Percentiles rank a stretch among this genome's conserved stretches.
phyloP scores from a whole-genome alignment of 768 basidiomycete species.

The Auricularia cornea region DNA sequence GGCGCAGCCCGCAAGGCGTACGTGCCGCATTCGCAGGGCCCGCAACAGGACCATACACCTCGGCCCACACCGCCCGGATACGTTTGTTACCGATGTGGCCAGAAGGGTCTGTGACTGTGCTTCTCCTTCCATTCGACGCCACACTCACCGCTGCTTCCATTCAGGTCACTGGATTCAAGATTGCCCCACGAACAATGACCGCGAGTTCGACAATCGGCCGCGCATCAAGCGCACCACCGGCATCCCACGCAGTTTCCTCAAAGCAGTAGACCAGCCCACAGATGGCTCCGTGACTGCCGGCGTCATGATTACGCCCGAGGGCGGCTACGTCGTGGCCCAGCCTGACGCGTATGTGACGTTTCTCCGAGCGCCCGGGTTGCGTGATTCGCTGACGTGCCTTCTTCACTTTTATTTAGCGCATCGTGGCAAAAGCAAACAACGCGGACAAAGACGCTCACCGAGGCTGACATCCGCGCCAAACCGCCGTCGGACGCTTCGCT shows the following conservation, averaged over 20 bases:
- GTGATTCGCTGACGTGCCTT: neutral
- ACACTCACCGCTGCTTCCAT: neutral
- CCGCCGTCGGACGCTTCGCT: constrained; percentile 71
- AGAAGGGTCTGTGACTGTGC: constrained; percentile 59
- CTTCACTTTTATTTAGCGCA: constrained; percentile 43
- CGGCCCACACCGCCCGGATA: constrained; percentile 88
- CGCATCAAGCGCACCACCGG: constrained; percentile 97
- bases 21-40: constrained; percentile 37
- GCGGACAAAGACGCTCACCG: constrained; percentile 71
- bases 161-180: constrained; percentile 99
- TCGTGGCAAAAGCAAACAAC: constrained; percentile 93
- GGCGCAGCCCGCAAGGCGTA: constrained; percentile 47
- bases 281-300: constrained; percentile 67
- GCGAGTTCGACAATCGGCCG: constrained; percentile 88
- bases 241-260: constrained; percentile 95
- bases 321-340: constrained; percentile 94
- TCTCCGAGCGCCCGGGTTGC: neutral
- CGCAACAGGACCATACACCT: constrained; percentile 43
- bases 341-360: constrained; percentile 75
- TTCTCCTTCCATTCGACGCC: neutral
- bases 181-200: constrained; percentile 95
- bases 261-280: constrained; percentile 85
- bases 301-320: constrained; percentile 98
- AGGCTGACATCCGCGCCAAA: constrained; percentile 77
- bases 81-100: constrained; percentile 96